These are phyloP conservation scores for Ilex aquifolium DNA, from an alignment of 257 asterid genomes.

Conservation along the genomic window DNA sequence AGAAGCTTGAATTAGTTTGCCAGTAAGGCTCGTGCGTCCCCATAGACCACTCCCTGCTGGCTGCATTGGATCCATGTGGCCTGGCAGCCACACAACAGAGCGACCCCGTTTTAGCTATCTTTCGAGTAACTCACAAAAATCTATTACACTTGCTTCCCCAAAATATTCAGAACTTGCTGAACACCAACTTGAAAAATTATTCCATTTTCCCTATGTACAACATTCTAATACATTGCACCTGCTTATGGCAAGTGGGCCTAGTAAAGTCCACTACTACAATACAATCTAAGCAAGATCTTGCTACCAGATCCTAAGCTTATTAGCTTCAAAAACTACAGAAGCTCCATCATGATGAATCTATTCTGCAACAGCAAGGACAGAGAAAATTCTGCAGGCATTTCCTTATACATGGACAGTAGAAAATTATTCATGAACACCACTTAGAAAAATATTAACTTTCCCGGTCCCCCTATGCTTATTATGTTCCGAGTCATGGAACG, in stretches of 20 bases:
- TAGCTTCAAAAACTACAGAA: neutral
- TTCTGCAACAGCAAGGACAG: too few relatives aligned
- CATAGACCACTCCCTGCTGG: slow-evolving; percentile 92
- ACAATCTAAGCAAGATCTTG: too few relatives aligned
- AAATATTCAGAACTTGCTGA: slow-evolving; percentile 13
- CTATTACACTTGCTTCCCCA: slow-evolving; percentile 21
- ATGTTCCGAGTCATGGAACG: neutral
- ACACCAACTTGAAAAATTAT: slow-evolving; percentile 10
- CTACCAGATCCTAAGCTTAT: too few relatives aligned
- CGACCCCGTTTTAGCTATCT: slow-evolving; percentile 99
- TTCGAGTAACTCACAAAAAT: slow-evolving; percentile 36
- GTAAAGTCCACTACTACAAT: neutral
- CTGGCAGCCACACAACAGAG: slow-evolving; percentile 99
- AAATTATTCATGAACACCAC: too few relatives aligned
- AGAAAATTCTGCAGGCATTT: too few relatives aligned
- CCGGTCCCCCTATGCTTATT: neutral
- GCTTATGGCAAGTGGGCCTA: neutral
- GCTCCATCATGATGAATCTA: too few relatives aligned
- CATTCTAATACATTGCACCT: neutral
- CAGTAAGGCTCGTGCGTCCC: slow-evolving; percentile 96
- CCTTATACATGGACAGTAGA: too few relatives aligned
- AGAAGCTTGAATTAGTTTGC: slow-evolving; percentile 89
- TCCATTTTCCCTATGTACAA: slow-evolving; percentile 6
- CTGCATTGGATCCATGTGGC: slow-evolving; percentile 93
- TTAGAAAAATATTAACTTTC: neutral